Percentiles rank a stretch among this genome's conserved stretches.
phyloP scores from a whole-genome alignment of 495 filamentous ascomycete genomes.

The Apodospora peruviana region DNA sequence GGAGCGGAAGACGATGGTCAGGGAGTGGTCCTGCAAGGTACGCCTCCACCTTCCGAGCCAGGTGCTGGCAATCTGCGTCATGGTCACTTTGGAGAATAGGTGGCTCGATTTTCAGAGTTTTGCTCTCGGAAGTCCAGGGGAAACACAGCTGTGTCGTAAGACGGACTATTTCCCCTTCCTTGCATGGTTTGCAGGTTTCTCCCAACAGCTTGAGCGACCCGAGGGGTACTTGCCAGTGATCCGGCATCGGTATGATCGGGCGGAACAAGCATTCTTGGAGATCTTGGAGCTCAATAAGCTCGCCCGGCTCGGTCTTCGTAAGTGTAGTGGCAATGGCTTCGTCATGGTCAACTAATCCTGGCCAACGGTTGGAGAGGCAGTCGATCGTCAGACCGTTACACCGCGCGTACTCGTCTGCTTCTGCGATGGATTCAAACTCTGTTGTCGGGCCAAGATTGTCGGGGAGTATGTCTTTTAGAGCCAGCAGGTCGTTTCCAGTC shows the following conservation, averaged over 20 bases:
- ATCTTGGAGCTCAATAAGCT: slow-evolving; percentile 7
- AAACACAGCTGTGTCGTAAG: slow-evolving; percentile 14
- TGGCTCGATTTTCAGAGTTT: slow-evolving; percentile 42
- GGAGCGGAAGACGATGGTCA: slow-evolving; percentile 38
- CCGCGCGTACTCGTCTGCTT: slow-evolving; percentile 38
- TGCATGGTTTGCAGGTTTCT: slow-evolving; percentile 12
- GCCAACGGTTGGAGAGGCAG: slow-evolving; percentile 13
- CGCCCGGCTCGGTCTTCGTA: slow-evolving; percentile 6
- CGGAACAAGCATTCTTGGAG: slow-evolving; percentile 19
- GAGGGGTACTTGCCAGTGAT: slow-evolving; percentile 11
- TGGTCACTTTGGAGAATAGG: slow-evolving; percentile 48
- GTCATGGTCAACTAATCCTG: slow-evolving; percentile 5
- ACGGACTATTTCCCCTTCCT: slow-evolving; percentile 3
- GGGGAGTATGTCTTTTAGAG: neutral
- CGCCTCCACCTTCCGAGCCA: slow-evolving; percentile 25
- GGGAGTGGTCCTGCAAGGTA: slow-evolving; percentile 26
- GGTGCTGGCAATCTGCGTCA: slow-evolving; percentile 36
- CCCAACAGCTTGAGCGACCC: slow-evolving; percentile 18
- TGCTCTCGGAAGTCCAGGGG: slow-evolving; percentile 2
- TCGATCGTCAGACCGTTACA: slow-evolving; percentile 33
- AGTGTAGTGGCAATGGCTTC: slow-evolving; percentile 12
- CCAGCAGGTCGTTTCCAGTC: neutral
- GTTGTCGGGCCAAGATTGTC: neutral
- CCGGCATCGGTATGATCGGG: slow-evolving; percentile 12
- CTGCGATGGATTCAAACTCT: neutral